Evolutionary conservation across 768 basidiomycete species (phyloP).

Genomic region (Candolleomyces aberdarensis): DNA sequence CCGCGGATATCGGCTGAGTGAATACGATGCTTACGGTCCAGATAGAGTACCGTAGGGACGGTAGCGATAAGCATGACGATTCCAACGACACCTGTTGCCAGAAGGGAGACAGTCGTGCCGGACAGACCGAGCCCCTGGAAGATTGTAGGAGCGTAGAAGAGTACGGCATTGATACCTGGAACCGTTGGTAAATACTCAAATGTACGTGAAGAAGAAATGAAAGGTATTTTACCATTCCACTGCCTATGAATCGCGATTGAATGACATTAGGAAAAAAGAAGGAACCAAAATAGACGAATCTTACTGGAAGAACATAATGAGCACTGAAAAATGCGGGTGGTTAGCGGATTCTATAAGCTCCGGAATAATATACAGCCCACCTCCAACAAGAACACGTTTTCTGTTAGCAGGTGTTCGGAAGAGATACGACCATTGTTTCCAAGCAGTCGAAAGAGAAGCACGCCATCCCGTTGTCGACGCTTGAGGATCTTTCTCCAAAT

Average conservation of each 20-base stretch:
- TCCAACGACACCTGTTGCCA: constrained; percentile 2
- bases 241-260: background rate
- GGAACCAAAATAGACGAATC: background rate
- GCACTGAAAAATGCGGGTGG: background rate
- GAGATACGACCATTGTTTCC: background rate
- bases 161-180: background rate
- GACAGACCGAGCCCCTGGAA: constrained; percentile 3
- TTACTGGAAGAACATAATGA: constrained; percentile 2
- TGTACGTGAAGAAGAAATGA: background rate
- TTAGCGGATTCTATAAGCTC: background rate
- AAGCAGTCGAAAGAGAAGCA: background rate
- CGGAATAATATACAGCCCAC: background rate
- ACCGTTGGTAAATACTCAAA: background rate
- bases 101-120: background rate
- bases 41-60: background rate
- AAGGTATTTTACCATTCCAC: background rate
- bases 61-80: constrained; percentile 2
- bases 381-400: background rate
- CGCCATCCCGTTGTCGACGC: background rate
- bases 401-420: background rate
- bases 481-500: background rate
- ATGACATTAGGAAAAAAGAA: background rate
- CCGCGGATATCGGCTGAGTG: background rate
- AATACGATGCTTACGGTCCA: background rate
- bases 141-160: constrained; percentile 1